Evolutionary conservation across 805 yeast species (phyloP).

Genomic region (Kuraishia molischiana): DNA sequence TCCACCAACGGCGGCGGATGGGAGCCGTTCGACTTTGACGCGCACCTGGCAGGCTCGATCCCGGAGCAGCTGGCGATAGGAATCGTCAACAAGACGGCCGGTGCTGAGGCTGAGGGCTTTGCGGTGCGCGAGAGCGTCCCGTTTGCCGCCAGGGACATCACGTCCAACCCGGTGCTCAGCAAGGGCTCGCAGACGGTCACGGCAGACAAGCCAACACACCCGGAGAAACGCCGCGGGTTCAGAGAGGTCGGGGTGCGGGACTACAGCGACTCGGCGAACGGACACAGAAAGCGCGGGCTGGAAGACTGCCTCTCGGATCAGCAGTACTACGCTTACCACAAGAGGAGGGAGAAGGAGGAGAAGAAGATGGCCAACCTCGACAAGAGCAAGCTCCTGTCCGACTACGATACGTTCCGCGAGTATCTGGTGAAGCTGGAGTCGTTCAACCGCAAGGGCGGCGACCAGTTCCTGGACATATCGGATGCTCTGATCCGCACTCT

Average conservation of each 20-base stretch:
- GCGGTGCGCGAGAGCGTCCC: neutral
- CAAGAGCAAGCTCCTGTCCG: constrained; percentile 38
- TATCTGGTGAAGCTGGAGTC: constrained; percentile 27
- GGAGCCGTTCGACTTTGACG: constrained; percentile 27
- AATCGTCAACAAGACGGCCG: constrained; percentile 5
- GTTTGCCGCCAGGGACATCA: neutral
- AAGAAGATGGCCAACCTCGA: constrained; percentile 47
- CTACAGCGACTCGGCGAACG: neutral
- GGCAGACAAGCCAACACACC: neutral
- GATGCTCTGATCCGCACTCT: constrained; percentile 37
- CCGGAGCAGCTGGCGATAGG: constrained; percentile 14
- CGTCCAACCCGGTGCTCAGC: neutral
- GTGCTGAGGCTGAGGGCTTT: neutral
- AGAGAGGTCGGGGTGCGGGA: neutral
- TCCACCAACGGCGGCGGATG: constrained; percentile 1
- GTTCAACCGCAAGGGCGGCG: constrained; percentile 6
- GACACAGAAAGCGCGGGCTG: neutral
- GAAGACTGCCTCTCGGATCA: constrained; percentile 39
- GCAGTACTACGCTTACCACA: constrained; percentile 37
- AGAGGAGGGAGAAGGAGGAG: constrained; percentile 56
- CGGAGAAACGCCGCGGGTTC: neutral
- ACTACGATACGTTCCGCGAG: constrained; percentile 44
- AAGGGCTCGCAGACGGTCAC: neutral
- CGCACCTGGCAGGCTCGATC: constrained; percentile 11
- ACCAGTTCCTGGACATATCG: constrained; percentile 4